phyloP scores from a whole-genome alignment of 2,329 filamentous ascomycete species.

The Ophiostoma novo-ulmi region DNA sequence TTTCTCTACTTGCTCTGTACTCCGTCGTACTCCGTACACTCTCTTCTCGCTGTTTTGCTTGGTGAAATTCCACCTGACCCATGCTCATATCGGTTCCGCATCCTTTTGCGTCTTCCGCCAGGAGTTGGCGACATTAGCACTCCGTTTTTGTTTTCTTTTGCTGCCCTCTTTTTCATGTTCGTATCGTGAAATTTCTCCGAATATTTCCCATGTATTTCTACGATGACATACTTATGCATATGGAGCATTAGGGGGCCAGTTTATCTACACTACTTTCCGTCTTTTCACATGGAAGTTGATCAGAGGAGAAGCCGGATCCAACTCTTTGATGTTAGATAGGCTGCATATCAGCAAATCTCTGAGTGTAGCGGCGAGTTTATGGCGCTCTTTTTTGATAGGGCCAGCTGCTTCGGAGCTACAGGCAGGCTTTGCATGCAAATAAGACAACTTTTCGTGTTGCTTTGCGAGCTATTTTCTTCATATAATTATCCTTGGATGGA shows the following conservation, averaged over 20 bases:
- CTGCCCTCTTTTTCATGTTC: background rate
- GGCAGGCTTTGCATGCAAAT: too few species aligned
- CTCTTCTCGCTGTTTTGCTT: background rate
- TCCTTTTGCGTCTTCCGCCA: background rate
- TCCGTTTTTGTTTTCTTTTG: background rate
- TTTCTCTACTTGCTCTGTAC: background rate
- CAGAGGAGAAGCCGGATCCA: too few species aligned
- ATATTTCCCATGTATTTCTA: background rate
- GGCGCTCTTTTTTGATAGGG: too few species aligned
- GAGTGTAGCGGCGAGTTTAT: too few species aligned
- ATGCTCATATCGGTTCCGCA: conserved; percentile 9
- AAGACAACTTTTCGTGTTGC: too few species aligned
- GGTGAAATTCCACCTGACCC: background rate
- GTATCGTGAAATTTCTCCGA: background rate
- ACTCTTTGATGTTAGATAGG: too few species aligned
- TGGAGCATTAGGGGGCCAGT: background rate
- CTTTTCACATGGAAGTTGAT: too few species aligned
- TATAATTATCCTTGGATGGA: background rate
- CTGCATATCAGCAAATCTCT: too few species aligned
- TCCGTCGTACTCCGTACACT: background rate
- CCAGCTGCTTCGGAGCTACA: too few species aligned
- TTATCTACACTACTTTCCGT: too few species aligned
- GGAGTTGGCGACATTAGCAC: background rate
- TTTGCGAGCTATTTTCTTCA: too few species aligned
- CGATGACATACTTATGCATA: background rate